Evolutionary conservation across 1,284 basidiomycete species (phyloP).

Genomic region (Exobasidium rhododendri): DNA sequence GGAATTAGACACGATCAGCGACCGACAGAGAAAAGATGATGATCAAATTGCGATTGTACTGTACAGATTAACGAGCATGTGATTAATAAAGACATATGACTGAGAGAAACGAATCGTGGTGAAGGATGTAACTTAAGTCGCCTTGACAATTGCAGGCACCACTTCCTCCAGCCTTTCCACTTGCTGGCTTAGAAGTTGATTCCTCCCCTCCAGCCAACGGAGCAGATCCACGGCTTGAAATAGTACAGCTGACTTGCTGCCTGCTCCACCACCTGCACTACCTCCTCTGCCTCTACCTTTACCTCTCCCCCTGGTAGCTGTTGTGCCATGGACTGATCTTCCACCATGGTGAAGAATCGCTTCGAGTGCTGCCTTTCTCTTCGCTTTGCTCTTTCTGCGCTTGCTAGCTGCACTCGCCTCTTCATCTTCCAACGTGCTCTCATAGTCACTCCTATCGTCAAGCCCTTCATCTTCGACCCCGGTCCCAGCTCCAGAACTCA

Average conservation of each 20-base stretch:
- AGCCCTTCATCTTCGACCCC: constrained; percentile 53
- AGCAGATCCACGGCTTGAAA: constrained; percentile 54
- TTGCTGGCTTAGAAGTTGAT: constrained; percentile 31
- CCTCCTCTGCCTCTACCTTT: constrained; percentile 50
- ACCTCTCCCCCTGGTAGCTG: constrained; percentile 27
- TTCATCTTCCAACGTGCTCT: constrained; percentile 32
- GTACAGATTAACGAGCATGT: neutral
- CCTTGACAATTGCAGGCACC: neutral
- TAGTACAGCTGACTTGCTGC: constrained; percentile 49
- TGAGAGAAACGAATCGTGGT: no score
- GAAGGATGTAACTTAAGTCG: no score
- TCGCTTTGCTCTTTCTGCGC: constrained; percentile 14
- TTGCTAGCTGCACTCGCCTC: constrained; percentile 18
- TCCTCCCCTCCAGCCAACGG: constrained; percentile 47
- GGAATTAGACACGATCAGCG: no score
- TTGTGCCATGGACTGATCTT: neutral
- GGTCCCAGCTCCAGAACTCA: constrained; percentile 47
- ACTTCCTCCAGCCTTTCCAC: constrained; percentile 36
- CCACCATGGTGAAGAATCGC: constrained; percentile 2
- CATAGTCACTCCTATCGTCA: constrained; percentile 44
- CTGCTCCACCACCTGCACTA: constrained; percentile 48
- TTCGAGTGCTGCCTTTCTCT: neutral
- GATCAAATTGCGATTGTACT: neutral
- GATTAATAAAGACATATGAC: neutral
- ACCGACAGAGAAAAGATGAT: no score